Evolutionary conservation across 371 early-diverging fungal species (phyloP).

Genomic region (Lichtheimia ramosa): DNA sequence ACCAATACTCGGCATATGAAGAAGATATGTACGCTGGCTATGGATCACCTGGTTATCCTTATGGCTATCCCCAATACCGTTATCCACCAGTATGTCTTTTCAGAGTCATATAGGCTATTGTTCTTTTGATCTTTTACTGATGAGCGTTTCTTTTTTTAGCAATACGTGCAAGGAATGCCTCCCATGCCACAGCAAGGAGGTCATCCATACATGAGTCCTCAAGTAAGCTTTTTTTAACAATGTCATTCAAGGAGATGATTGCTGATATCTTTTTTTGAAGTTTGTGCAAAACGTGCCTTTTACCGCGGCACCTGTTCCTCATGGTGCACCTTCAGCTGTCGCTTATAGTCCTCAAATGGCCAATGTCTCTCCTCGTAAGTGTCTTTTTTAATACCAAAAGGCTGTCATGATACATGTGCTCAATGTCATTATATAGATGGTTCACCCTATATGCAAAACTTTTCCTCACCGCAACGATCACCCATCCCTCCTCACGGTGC

Average conservation of each 20-base stretch:
- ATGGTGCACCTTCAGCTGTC: constrained; percentile 20
- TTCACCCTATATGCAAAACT: constrained; percentile 48
- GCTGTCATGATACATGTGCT: neutral
- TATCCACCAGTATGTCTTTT: constrained; percentile 34
- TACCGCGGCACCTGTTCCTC: neutral
- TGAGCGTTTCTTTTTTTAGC: constrained; percentile 1
- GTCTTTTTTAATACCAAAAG: neutral
- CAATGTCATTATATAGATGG: constrained; percentile 24
- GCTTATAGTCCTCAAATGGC: constrained; percentile 50
- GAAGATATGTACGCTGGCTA: constrained; percentile 38
- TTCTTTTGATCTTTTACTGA: neutral
- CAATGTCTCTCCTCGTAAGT: constrained; percentile 44
- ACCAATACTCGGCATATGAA: constrained; percentile 33
- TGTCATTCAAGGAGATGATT: neutral
- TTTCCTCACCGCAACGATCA: constrained; percentile 50
- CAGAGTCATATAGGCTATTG: neutral
- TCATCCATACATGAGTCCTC: constrained; percentile 48
- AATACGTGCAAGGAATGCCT: constrained; percentile 40
- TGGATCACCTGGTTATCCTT: constrained; percentile 42
- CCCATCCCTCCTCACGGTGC: constrained; percentile 55
- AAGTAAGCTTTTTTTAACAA: constrained; percentile 18
- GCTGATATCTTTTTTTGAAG: neutral
- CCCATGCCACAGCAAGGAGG: constrained; percentile 13
- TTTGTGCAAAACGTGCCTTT: neutral
- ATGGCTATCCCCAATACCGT: constrained; percentile 47